Evolutionary conservation across 2,329 filamentous ascomycete genomes (phyloP).

Genomic region (Aspergillus piperis): DNA sequence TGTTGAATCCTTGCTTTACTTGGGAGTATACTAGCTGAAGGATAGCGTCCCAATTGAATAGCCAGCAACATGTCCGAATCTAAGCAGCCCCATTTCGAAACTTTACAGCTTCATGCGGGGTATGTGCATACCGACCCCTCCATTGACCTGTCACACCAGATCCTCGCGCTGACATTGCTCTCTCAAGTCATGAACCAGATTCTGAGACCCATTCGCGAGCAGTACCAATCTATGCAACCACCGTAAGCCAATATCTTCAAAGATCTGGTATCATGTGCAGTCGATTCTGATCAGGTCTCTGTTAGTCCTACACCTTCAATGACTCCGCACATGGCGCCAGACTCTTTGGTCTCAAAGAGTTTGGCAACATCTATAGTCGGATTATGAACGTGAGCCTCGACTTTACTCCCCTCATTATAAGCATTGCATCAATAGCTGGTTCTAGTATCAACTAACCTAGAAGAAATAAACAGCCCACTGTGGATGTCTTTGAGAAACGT

Average conservation of each 20-base stretch:
- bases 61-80: slow-evolving; percentile 35
- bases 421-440: not conserved
- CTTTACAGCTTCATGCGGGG: slow-evolving; percentile 83
- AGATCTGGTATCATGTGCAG: not conserved
- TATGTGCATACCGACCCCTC: slow-evolving; percentile 45
- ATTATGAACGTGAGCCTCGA: slow-evolving; percentile 78
- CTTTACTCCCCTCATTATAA: not conserved
- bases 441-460: not conserved
- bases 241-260: slow-evolving; percentile 47
- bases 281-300: not conserved
- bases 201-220: slow-evolving; percentile 81
- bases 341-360: slow-evolving; percentile 94
- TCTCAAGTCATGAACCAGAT: slow-evolving; percentile 72
- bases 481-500: slow-evolving; percentile 94
- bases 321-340: slow-evolving; percentile 93
- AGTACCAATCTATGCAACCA: slow-evolving; percentile 93
- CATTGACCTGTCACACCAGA: not conserved
- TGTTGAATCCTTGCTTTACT: not conserved
- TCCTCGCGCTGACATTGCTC: not conserved
- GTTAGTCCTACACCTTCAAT: slow-evolving; percentile 85
- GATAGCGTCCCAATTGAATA: not conserved
- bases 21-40: not conserved
- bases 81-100: slow-evolving; percentile 67
- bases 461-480: slow-evolving; percentile 65
- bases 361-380: slow-evolving; percentile 96